Percentiles rank a stretch among this genome's conserved stretches.
Evolutionary conservation across 495 filamentous ascomycete genomes (phyloP).

Genomic region (Aspergillus heteromorphus): DNA sequence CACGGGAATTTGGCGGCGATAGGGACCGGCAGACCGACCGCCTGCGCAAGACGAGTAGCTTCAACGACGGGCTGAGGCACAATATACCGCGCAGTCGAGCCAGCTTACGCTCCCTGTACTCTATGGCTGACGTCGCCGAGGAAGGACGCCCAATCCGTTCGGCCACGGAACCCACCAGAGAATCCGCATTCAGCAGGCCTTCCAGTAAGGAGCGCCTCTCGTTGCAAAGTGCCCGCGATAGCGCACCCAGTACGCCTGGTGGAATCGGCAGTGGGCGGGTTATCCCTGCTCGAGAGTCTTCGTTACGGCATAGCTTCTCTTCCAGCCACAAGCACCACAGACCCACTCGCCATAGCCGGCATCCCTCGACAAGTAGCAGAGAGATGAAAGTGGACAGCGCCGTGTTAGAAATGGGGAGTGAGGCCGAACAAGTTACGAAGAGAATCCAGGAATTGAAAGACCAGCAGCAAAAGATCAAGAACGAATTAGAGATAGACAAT

Average conservation of each 20-base stretch:
- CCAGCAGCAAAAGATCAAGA: conserved; percentile 44
- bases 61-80: conserved; percentile 33
- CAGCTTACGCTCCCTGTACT: conserved; percentile 40
- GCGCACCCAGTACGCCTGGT: conserved; percentile 29
- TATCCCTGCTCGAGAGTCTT: conserved; percentile 66
- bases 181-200: conserved; percentile 19
- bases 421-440: conserved; percentile 42
- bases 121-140: conserved; percentile 42
- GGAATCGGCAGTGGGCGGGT: conserved; percentile 44
- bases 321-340: conserved; percentile 31
- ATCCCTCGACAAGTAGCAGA: conserved; percentile 36
- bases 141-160: conserved; percentile 24
- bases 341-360: conserved; percentile 35
- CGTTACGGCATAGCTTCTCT: conserved; percentile 52
- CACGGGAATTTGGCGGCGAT: conserved; percentile 33
- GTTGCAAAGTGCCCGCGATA: conserved; percentile 24
- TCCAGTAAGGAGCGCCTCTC: conserved; percentile 24
- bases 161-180: conserved; percentile 18
- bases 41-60: conserved; percentile 32
- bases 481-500: conserved; percentile 30
- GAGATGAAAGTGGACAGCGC: conserved; percentile 30
- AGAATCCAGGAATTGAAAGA: conserved; percentile 49
- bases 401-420: conserved; percentile 26
- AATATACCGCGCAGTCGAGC: conserved; percentile 34
- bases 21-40: conserved; percentile 32